A percentile compares a stretch with the other conserved stretches of the same genome.
Evolutionary conservation across 2,329 filamentous ascomycete species (phyloP).

Genomic region (Trichoderma citrinoviride): DNA sequence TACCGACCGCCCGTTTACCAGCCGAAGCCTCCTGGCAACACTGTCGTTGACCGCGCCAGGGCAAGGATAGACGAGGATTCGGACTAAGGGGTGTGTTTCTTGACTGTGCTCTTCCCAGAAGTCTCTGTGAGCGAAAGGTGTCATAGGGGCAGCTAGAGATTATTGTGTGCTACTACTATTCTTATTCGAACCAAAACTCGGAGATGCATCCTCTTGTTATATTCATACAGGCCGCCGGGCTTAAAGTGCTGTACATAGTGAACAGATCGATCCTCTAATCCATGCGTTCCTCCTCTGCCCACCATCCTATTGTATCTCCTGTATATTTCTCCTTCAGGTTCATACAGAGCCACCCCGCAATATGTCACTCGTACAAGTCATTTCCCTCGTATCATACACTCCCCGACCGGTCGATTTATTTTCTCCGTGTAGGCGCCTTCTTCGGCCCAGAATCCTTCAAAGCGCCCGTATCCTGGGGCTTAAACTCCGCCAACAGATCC

Average conservation of each 20-base stretch:
- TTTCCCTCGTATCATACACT: not conserved
- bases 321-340: constrained; percentile 15
- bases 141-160: not conserved
- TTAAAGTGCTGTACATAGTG: constrained; percentile 24
- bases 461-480: constrained; percentile 37
- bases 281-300: constrained; percentile 3
- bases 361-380: constrained; percentile 23
- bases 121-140: not conserved
- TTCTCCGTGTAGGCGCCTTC: constrained; percentile 49
- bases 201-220: constrained; percentile 32
- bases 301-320: not conserved
- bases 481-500: constrained; percentile 54
- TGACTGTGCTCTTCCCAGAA: not conserved
- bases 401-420: constrained; percentile 31
- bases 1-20: constrained; percentile 61
- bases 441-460: constrained; percentile 40
- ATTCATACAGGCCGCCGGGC: constrained; percentile 38
- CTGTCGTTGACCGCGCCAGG: constrained; percentile 58
- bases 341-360: constrained; percentile 1
- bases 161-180: not conserved
- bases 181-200: constrained; percentile 22
- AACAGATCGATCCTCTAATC: constrained; percentile 21
- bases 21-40: constrained; percentile 53
- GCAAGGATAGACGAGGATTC: constrained; percentile 61
- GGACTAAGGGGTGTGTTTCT: constrained; percentile 42